Percentiles rank a stretch among this genome's conserved stretches.
Evolutionary conservation across 345 rosid species (phyloP).

Genomic region (Dipteronia dyeriana): DNA sequence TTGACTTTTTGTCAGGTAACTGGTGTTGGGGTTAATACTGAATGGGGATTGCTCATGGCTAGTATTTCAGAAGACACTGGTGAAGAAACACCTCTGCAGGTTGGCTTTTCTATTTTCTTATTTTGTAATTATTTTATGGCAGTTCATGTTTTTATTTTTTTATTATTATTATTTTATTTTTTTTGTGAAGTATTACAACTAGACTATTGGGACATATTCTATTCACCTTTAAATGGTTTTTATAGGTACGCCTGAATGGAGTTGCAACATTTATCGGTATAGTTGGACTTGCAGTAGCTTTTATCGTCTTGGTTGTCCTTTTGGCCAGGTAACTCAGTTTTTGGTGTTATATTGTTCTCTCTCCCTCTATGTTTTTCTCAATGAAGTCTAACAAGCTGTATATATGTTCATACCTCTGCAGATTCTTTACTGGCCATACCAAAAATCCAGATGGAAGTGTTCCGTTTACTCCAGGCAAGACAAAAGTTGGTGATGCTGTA

Average conservation of each 20-base stretch:
- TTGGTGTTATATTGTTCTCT: slow-evolving; percentile 9
- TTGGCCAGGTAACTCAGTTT: slow-evolving; percentile 57
- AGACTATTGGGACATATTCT: not conserved
- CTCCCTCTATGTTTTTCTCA: not conserved
- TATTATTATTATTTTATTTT: too few species aligned
- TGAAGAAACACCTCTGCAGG: slow-evolving; percentile 99
- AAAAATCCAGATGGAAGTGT: slow-evolving; percentile 42
- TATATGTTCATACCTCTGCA: slow-evolving; percentile 28
- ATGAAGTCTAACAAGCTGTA: not conserved
- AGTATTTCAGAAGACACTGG: slow-evolving; percentile 97
- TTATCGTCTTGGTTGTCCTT: slow-evolving; percentile 76
- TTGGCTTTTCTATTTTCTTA: slow-evolving; percentile 15
- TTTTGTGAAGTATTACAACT: not conserved
- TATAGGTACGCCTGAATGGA: slow-evolving; percentile 95
- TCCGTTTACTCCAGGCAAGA: slow-evolving; percentile 62
- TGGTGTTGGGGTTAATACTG: slow-evolving; percentile 91
- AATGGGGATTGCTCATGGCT: slow-evolving; percentile 98
- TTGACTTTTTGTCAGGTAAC: slow-evolving; percentile 57
- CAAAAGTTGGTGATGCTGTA: slow-evolving; percentile 53
- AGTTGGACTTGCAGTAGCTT: slow-evolving; percentile 88
- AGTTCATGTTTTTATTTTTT: too few species aligned
- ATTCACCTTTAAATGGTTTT: slow-evolving; percentile 7
- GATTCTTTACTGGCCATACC: slow-evolving; percentile 82
- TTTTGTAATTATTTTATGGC: not conserved
- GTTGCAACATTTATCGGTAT: slow-evolving; percentile 95